phyloP scores from a whole-genome alignment of 225 moss, liverwort and hornwort species.

The Physcomitrium patens region DNA sequence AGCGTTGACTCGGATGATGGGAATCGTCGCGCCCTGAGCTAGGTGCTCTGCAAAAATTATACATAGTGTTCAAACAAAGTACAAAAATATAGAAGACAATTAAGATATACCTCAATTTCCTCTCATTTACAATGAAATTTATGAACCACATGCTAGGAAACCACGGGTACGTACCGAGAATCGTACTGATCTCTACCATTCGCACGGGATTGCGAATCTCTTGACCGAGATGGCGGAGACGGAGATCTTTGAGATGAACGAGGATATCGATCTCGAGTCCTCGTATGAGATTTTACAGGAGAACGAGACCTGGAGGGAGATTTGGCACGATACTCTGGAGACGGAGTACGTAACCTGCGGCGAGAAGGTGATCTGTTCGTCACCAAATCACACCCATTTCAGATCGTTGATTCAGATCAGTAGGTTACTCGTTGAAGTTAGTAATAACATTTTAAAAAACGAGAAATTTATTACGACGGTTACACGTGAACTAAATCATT shows the following conservation, averaged over 20 bases:
- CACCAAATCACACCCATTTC: neutral
- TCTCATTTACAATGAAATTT: neutral
- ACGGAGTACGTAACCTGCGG: constrained; percentile 61
- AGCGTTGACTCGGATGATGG: constrained; percentile 30
- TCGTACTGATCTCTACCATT: constrained; percentile 44
- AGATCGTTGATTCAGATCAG: neutral
- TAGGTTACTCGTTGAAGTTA: neutral
- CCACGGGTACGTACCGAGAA: constrained; percentile 34
- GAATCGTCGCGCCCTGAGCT: constrained; percentile 43
- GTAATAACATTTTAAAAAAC: neutral
- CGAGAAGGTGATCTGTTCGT: constrained; percentile 58
- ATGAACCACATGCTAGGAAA: neutral
- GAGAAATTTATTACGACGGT: neutral
- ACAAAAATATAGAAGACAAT: neutral
- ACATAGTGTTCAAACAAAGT: neutral
- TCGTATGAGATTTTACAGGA: constrained; percentile 40
- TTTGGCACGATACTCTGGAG: constrained; percentile 51
- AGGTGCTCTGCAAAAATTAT: constrained; percentile 31
- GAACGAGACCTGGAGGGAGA: constrained; percentile 54
- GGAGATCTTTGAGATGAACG: constrained; percentile 37
- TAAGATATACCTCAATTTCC: neutral
- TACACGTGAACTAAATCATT: neutral
- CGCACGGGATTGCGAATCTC: constrained; percentile 47
- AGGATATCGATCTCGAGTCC: constrained; percentile 51
- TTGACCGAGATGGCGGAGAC: constrained; percentile 48